These are phyloP conservation scores for Ambrosia artemisiifolia DNA, from an alignment of 129 eudicot species.

Conservation along the genomic window DNA sequence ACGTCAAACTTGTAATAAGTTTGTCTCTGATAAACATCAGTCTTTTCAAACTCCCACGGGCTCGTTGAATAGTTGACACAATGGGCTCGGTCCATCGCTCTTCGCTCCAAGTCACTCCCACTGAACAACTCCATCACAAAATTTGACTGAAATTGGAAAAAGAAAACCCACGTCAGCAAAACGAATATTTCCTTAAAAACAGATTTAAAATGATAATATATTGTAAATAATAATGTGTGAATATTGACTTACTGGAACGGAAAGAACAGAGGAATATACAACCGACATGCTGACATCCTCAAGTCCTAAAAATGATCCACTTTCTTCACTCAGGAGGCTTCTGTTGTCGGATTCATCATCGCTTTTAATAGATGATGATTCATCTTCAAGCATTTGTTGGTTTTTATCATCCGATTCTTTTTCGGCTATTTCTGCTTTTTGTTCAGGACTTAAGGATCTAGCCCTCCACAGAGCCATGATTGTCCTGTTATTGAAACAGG, in stretches of 20 bases:
- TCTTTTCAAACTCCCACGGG: conserved; percentile 85
- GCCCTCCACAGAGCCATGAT: conserved; percentile 97
- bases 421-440: conserved; percentile 79
- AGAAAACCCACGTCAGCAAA: conserved; percentile 5
- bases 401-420: conserved; percentile 60
- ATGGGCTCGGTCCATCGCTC: conserved; percentile 83
- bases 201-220: neutral
- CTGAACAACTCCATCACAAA: conserved; percentile 84
- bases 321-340: conserved; percentile 69
- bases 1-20: conserved; percentile 74
- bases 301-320: conserved; percentile 76
- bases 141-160: conserved; percentile 47
- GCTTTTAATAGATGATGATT: conserved; percentile 39
- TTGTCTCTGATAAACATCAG: conserved; percentile 82
- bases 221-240: neutral
- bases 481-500: conserved; percentile 53
- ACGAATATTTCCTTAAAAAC: neutral
- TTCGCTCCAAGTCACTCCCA: conserved; percentile 73
- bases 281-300: conserved; percentile 72
- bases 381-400: conserved; percentile 62
- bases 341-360: conserved; percentile 63
- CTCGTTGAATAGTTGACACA: conserved; percentile 82
- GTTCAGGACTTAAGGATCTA: conserved; percentile 90
- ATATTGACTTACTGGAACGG: conserved; percentile 69
- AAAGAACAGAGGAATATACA: conserved; percentile 68